Evolutionary conservation across 257 asterid species (phyloP), one percentile per base, ranked within the genome.

Genomic region (Sherardia arvensis): DNA sequence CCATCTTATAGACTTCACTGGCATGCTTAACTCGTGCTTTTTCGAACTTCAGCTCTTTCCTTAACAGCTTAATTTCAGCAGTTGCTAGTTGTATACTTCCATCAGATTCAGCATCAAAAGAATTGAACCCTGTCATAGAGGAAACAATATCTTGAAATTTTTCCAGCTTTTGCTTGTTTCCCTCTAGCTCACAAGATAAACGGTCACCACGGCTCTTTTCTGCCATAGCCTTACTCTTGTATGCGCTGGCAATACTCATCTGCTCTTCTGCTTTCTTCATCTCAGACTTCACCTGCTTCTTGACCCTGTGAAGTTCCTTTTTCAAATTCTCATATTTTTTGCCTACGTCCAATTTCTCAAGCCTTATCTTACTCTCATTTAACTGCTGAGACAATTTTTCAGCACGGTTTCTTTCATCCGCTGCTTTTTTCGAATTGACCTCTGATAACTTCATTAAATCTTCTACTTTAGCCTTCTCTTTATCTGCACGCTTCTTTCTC

Each of bases 21-120:
- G 96, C 93, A 75, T 85, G 91, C 82, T 83, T 92, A 65, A 73
- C 81, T 27, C 77, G 78, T 81, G 49, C 73, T 78, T 81, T 87
- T 79, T 87, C 96, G 65, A 89, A 80, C 78, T 85, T 81, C 79
- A 89, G 66, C 53, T 80, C 83, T 75, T 87, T 76, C 68, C 70
- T 76, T 36, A 85, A 74, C 69, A 82, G 72, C 71, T 80, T 80
- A 64, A 82, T 75, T 43, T 78, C 67, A 66, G 82, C 89, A 62
- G 81, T 67, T 77, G 85, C 85, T 65, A 69, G 65, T 49, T 65
- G 54, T 45, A 63, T 53, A 53, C 40, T 58, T 36, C 72, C 71
- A 64, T 51, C 74, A 65, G 66, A 58, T 63, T 71, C 71, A 47
- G 64, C 70, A 64, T 53, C 65, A 55, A 77, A 65, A 27, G 73